These are phyloP conservation scores for Austroboletus niveus DNA, from an alignment of 1,284 basidiomycete genomes.

Conservation along the genomic window DNA sequence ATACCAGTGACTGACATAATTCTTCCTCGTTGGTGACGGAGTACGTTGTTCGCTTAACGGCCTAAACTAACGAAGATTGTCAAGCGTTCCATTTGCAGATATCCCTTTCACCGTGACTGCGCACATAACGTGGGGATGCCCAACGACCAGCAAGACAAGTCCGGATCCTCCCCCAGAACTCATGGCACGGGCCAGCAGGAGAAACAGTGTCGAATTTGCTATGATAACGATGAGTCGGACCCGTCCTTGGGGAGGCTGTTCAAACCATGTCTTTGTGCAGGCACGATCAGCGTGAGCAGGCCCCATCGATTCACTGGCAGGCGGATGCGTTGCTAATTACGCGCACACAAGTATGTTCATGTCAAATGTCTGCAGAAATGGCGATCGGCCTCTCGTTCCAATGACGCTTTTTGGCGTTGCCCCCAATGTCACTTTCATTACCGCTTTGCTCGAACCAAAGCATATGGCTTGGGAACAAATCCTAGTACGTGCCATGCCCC, in stretches of 20 bases:
- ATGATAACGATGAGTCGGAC: conserved; percentile 58
- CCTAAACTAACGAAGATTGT: conserved; percentile 1
- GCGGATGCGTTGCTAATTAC: conserved; percentile 14
- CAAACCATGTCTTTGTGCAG: conserved; percentile 74
- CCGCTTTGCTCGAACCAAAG: conserved; percentile 64
- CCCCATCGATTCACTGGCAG: conserved; percentile 1
- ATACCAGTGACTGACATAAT: no score
- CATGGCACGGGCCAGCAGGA: conserved; percentile 26
- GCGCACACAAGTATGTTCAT: conserved; percentile 59
- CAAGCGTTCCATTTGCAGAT: neutral
- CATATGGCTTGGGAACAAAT: conserved; percentile 70
- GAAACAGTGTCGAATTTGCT: conserved; percentile 75
- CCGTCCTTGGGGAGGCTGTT: conserved; percentile 65
- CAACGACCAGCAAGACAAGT: conserved; percentile 14
- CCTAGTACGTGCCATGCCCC: conserved; percentile 45
- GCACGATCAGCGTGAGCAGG: conserved; percentile 69
- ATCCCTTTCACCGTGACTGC: neutral
- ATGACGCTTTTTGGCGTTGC: conserved; percentile 68
- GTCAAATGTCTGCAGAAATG: conserved; percentile 72
- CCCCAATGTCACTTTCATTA: conserved; percentile 77
- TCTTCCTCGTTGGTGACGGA: no score
- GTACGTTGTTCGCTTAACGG: neutral
- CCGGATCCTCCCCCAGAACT: conserved; percentile 3
- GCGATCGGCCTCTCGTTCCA: conserved; percentile 57
- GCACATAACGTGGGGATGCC: conserved; percentile 18